Evolutionary conservation across 305 asterid species (phyloP), one percentile per base, ranked within the genome.

Genomic region (Galium porrigens): DNA sequence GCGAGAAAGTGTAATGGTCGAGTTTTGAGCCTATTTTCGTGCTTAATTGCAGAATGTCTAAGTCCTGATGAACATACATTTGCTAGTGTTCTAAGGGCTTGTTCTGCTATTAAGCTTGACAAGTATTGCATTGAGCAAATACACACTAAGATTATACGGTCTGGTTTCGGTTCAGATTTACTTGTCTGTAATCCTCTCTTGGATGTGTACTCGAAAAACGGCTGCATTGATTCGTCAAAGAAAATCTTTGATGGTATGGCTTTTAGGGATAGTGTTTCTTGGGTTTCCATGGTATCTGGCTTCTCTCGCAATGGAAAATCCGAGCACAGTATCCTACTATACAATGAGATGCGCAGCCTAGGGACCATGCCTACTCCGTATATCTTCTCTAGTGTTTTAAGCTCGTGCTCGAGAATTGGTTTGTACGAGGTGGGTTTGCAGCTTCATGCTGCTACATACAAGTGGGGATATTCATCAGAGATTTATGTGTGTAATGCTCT

Each of bases 281-380:
- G 94, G 96, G 95, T 91, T 77, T 94, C 95, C 65, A 88, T 88
- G 88, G 76, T 86, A 70, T 84, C 96, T 25, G 95, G 96, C 70
- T 83, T 89, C 71, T 86, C 95, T 18, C 82, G 76, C 58, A 89
- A 79, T 72, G 76, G 70, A 37, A 79, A 52, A 42, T 89, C 81
- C 58, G 58, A 78, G 61, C 88, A 80, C 34, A 80, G 82, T 61
- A 76, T 91, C 70, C 73, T 64, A 32, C 84, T 91, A 58, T 89
- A 89, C 57, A 62, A 70, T 63, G 87, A 89, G 73, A 86, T 91
- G 95, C 82, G 90, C 44, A 83, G 70, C 71, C 76, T 72, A 62
- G 96, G 96, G 58, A 85, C 78, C 4, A 79, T 63, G 65, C 96
- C 96, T 17, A 91, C 98, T 17, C 98, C 98, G 1, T 88, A 86